Evolutionary conservation across 306 rosid genomes (phyloP), one percentile per base, ranked within the genome.

Genomic region (Cicer pinnatifidum): DNA sequence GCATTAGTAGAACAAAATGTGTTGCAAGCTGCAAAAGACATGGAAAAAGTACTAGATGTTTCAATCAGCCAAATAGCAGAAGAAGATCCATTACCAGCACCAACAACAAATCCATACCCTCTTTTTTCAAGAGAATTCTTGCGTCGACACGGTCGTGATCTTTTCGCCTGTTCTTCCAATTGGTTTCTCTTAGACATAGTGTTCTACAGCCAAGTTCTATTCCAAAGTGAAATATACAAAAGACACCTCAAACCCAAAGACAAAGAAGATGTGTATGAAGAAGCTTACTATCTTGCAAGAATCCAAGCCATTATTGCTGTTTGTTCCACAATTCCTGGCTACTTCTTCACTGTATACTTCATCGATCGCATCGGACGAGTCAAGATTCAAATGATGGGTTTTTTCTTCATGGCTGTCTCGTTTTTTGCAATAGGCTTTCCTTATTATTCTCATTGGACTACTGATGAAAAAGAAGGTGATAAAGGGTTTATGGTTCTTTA

Each of bases 321-420:
- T 1, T 83, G 89, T 65, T 86, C 93, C 47, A 85, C 96, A 2
- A 88, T 91, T 46, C 97, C 96, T 1, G 96, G 97, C 19, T 91
- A 91, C 76, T 91, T 85, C 85, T 82, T 88, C 86, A 71, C 91
- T 0, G 84, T 91, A 4, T 87, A 73, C 45, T 91, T 83, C 82
- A 91, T 91, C 45, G 97, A 91, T 12, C 86, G 91, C 0, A 37
- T 88, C 5, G 97, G 97, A 7, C 78, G 97, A 70, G 87, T 85
- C 37, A 83, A 68, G 13, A 86, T 92, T 52, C 97, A 89, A 68
- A 72, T 84, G 13, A 79, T 86, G 83, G 97, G 97, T 0, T 89
- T 91, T 17, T 74, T 81, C 56, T 44, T 75, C 62, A 91, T 91
- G 96, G 89, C 88, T 9, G 0, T 86, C 13, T 72, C 84, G 3